Evolutionary conservation across 768 basidiomycete species (phyloP), one percentile per base, ranked within the genome.

Genomic region (Austroboletus festivus): DNA sequence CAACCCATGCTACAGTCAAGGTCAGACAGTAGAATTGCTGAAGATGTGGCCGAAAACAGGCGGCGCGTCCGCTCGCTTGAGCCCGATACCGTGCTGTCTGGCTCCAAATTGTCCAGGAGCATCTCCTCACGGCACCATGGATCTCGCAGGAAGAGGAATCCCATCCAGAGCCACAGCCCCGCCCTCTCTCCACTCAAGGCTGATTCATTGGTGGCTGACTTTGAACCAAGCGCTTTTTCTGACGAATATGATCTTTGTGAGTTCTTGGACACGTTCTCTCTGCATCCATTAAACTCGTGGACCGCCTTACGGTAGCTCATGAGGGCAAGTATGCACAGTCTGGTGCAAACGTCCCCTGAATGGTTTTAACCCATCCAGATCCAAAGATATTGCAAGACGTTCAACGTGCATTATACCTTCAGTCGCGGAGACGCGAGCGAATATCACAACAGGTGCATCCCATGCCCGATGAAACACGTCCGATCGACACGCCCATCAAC

Each of bases 321-420:
- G 86, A 89, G 80, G 87, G 87, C 76, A 75, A 71, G 73, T 68
- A 20, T 43, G 50, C 26, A 33, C 38, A 44, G 13, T 52, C 34
- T 39, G 23, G 44, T 47, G 24, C 26, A 46, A 40, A 47, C 26
- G 15, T 47, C 38, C 21, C 34, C 40, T 64, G 45, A 56, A 50
- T 28, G 46, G 52, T 39, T 24, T 47, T 54, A 33, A 40, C 24
- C 19, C 26, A 42, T 38, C 24, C 59, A 91, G 88, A 91, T 69
- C 85, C 88, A n/a, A 76, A 76, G 55, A 84, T 91, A 52, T 63
- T 90, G 45, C 86, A 85, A 62, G 89, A 90, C 53, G 86, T 91
- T 6, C 85, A 89, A 55, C 80, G 81, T 45, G 88, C 86, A 5
- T 61, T 91, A 24, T 81, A 79, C 48, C 68, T 87, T 44, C 89